Percentiles rank a stretch among this genome's conserved stretches.
These are phyloP conservation scores for Achaetomiella virescens DNA, from an alignment of 495 filamentous ascomycete species.

Conservation along the genomic window DNA sequence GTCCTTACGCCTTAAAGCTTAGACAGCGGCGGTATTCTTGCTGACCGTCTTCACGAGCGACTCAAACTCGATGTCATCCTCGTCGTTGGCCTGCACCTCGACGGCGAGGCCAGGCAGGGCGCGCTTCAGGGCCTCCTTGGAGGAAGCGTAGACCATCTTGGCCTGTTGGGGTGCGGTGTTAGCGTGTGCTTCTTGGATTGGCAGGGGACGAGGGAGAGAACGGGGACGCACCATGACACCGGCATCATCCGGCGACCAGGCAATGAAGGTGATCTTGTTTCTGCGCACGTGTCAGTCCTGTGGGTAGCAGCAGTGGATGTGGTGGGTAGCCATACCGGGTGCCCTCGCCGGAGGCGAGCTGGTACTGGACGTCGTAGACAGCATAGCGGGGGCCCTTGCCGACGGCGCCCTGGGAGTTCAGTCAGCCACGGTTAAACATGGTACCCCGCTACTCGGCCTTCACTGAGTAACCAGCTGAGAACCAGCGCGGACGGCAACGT, in stretches of 20 bases:
- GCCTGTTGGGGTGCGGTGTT: conserved; percentile 41
- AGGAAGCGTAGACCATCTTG: conserved; percentile 96
- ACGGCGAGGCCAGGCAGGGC: conserved; percentile 69
- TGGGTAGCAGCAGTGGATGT: neutral
- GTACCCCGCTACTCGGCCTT: too few relatives aligned
- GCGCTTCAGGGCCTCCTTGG: conserved; percentile 86
- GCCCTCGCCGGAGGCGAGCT: conserved; percentile 72
- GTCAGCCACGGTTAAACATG: neutral
- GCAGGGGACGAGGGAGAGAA: neutral
- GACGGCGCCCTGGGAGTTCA: conserved; percentile 42
- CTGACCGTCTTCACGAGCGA: conserved; percentile 70
- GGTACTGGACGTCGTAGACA: conserved; percentile 85
- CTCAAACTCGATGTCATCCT: conserved; percentile 81
- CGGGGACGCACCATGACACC: conserved; percentile 63
- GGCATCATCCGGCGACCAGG: conserved; percentile 84
- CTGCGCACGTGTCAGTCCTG: conserved; percentile 39
- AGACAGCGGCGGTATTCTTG: conserved; percentile 54
- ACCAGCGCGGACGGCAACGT: conserved; percentile 16
- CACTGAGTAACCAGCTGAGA: too few relatives aligned
- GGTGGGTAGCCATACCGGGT: conserved; percentile 51
- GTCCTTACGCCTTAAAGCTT: conserved; percentile 6
- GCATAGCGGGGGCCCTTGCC: conserved; percentile 84
- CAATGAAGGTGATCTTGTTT: conserved; percentile 94
- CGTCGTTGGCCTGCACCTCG: conserved; percentile 91
- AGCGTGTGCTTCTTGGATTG: neutral